phyloP scores from a whole-genome alignment of 305 asterid genomes.

The Rubia balearica region DNA sequence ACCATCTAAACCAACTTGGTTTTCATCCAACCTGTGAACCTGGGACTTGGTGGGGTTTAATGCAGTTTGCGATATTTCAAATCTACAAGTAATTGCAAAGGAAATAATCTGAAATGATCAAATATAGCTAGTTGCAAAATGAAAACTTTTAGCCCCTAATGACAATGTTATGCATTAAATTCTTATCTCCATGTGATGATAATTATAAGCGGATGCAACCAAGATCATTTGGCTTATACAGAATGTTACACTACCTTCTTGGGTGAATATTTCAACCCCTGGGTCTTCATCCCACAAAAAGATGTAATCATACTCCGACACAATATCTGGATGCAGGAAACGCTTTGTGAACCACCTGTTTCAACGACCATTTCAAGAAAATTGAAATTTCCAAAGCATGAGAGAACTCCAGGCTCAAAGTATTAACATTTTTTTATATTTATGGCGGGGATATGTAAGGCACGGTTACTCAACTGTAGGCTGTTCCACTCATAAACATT shows the following conservation, averaged over 20 bases:
- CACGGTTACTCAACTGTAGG: constrained; percentile 59
- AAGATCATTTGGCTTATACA: neutral
- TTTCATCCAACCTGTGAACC: constrained; percentile 69
- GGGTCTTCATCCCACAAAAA: constrained; percentile 95
- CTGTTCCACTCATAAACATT: constrained; percentile 70
- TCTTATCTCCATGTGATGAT: neutral
- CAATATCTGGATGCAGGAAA: constrained; percentile 87
- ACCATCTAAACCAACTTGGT: neutral
- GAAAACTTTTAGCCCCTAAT: neutral
- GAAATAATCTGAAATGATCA: constrained; percentile 8
- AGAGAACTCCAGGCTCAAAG: neutral
- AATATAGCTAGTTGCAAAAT: neutral
- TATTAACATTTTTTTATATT: constrained; percentile 82
- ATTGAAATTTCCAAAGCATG: neutral
- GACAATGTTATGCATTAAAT: neutral
- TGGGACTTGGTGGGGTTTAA: constrained; percentile 63
- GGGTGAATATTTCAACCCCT: constrained; percentile 76
- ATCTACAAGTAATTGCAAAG: constrained; percentile 62
- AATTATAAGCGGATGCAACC: neutral
- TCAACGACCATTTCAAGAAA: constrained; percentile 8
- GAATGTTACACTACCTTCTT: constrained; percentile 32
- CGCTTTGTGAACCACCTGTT: constrained; percentile 95
- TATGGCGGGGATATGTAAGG: constrained; percentile 55
- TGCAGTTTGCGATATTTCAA: constrained; percentile 89
- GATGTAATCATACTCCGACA: constrained; percentile 72